phyloP scores from a whole-genome alignment of 495 filamentous ascomycete species.

The Daldinia bambusicola region DNA sequence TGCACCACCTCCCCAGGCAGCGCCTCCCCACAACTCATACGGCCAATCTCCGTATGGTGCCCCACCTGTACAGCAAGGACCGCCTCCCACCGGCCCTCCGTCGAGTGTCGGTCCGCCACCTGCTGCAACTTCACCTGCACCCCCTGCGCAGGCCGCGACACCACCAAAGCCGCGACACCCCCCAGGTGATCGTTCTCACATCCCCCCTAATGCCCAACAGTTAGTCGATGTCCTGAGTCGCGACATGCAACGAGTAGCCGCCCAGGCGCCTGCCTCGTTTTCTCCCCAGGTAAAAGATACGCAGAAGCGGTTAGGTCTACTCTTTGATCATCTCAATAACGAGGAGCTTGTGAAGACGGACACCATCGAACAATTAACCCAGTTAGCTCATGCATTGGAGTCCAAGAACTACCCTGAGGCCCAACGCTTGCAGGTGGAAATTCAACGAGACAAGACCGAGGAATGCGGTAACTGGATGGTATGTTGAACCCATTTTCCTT shows the following conservation, averaged over 20 bases:
- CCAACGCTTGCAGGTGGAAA: slow-evolving; percentile 76
- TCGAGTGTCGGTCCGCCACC: slow-evolving; percentile 54
- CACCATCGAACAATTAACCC: slow-evolving; percentile 71
- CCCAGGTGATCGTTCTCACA: slow-evolving; percentile 90
- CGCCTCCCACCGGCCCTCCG: slow-evolving; percentile 58
- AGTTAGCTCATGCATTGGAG: slow-evolving; percentile 74
- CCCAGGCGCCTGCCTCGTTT: slow-evolving; percentile 82
- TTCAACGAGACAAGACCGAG: slow-evolving; percentile 81
- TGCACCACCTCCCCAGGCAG: slow-evolving; percentile 60
- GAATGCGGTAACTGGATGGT: slow-evolving; percentile 98
- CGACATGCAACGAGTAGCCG: slow-evolving; percentile 89
- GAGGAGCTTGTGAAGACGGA: slow-evolving; percentile 85
- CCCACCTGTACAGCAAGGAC: slow-evolving; percentile 48
- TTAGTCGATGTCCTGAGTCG: slow-evolving; percentile 82
- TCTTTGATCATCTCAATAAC: slow-evolving; percentile 98
- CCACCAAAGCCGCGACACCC: slow-evolving; percentile 71
- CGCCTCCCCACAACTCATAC: slow-evolving; percentile 58
- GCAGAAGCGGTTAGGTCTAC: slow-evolving; percentile 86
- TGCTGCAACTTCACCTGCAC: slow-evolving; percentile 63
- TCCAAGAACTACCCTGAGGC: slow-evolving; percentile 81
- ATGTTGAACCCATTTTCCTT: slow-evolving; percentile 55
- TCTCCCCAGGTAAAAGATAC: slow-evolving; percentile 89
- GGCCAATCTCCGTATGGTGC: slow-evolving; percentile 52
- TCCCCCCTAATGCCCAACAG: slow-evolving; percentile 76
- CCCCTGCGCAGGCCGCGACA: slow-evolving; percentile 51